Evolutionary conservation across 2,329 filamentous ascomycete species (phyloP).

Genomic region (Thermoascus crustaceus): DNA sequence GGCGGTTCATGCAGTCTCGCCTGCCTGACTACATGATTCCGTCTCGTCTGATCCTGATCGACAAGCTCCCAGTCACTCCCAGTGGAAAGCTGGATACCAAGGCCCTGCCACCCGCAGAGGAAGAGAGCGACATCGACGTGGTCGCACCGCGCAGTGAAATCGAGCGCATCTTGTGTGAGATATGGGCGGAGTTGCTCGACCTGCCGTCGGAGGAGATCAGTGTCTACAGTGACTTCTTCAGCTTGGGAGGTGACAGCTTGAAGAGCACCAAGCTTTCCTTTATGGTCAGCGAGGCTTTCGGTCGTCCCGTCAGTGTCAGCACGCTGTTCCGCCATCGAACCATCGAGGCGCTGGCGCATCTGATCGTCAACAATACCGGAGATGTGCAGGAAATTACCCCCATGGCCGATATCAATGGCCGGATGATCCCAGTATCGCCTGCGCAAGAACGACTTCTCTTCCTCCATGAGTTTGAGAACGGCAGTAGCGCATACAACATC

Average conservation of each 20-base stretch:
- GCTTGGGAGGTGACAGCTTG: background rate
- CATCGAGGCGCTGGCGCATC: constrained; percentile 1
- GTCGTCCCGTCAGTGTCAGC: background rate
- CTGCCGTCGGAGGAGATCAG: background rate
- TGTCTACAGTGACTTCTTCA: background rate
- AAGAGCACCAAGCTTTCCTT: constrained; percentile 2
- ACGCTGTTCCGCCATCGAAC: background rate
- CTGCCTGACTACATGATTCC: constrained; percentile 32
- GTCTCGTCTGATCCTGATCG: constrained; percentile 26
- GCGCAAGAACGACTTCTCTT: background rate
- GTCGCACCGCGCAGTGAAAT: background rate
- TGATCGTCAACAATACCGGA: background rate
- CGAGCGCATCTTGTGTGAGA: background rate
- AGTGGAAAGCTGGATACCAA: background rate
- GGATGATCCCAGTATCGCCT: background rate
- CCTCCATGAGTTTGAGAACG: constrained; percentile 1
- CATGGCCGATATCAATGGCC: background rate
- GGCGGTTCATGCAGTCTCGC: background rate
- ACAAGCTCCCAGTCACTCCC: constrained; percentile 17
- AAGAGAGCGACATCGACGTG: background rate
- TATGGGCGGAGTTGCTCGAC: background rate
- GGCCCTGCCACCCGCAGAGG: background rate
- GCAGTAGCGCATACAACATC: constrained; percentile 1
- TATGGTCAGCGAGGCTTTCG: background rate
- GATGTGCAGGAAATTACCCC: background rate